These are phyloP conservation scores for Suhomyces faveliae DNA, from an alignment of 805 yeast species.

Conservation along the genomic window DNA sequence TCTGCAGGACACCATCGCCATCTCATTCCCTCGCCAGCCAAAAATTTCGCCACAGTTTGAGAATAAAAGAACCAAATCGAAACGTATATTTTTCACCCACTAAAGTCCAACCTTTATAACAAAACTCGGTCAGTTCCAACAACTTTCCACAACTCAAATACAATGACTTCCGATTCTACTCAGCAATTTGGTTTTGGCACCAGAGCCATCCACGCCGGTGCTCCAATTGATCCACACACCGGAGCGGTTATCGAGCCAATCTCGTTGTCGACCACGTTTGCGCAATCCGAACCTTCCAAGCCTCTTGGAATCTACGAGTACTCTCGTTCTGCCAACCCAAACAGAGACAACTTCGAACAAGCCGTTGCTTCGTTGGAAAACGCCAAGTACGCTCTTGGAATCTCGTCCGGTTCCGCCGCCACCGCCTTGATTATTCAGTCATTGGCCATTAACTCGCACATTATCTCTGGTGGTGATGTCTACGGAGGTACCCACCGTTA, in stretches of 20 bases:
- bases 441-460: slow-evolving; percentile 69
- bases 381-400: slow-evolving; percentile 73
- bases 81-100: neutral
- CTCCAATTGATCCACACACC: slow-evolving; percentile 64
- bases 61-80: neutral
- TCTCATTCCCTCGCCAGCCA: neutral
- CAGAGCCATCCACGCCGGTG: slow-evolving; percentile 81
- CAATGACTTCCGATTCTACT: slow-evolving; percentile 37
- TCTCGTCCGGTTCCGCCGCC: slow-evolving; percentile 83
- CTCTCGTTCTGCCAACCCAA: slow-evolving; percentile 84
- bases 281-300: slow-evolving; percentile 71
- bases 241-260: slow-evolving; percentile 89
- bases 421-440: slow-evolving; percentile 77
- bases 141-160: slow-evolving; percentile 4
- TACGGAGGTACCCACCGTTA: slow-evolving; percentile 92
- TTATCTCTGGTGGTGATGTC: slow-evolving; percentile 78
- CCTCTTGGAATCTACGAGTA: slow-evolving; percentile 82
- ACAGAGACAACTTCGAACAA: slow-evolving; percentile 75
- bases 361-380: slow-evolving; percentile 79
- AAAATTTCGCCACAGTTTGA: slow-evolving; percentile 3
- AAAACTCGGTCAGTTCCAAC: slow-evolving; percentile 7
- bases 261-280: slow-evolving; percentile 81
- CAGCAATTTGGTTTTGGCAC: slow-evolving; percentile 63
- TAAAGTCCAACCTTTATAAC: slow-evolving; percentile 11
- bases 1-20: neutral